Base-by-base conservation (phyloP, 371 early-diverging fungal species). In the Mortierella sp. region DNA sequence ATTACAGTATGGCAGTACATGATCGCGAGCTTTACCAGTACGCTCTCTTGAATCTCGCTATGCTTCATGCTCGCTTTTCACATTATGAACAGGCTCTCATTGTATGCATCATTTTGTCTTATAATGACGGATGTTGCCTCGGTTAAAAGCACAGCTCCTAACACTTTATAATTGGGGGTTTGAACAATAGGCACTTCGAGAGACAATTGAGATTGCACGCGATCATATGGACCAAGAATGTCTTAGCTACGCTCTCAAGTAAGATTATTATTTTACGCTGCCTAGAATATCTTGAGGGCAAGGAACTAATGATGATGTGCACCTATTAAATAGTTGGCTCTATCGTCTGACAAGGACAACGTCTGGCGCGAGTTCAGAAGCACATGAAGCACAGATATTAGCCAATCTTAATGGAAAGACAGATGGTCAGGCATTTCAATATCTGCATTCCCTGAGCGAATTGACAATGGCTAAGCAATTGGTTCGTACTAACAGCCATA, bases 191-290 rank as follows among this genome's bases (percentile, higher is more conserved):
- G 83, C 75, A 13, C 72, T 85, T 7, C 67, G 68, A 12, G 85
- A 84, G 61, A 72, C 84, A 1, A 77, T 85, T 5, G 83, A 76
- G n/a, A 71, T 83, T 23, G 85, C 85, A 9, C 83, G 83, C 26
- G 75, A 83, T 23, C 71, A 79, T 22, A 53, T 66, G 66, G 83
- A 84, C 57, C 75, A 82, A 61, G 83, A 81, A 26, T 84, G 84
- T 34, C 61, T 85, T 2, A 72, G 84, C 35, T 84, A 84, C 58
- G 85, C 85, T 8, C 61, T 78, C n/a, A 84, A 83, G 84, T 83
- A 82, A 26, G 60, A 26, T 26, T 7, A 17, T 6, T 32, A 4
- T 6, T 2, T 3, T 19, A n/a, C 6, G 19, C 19, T 37, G 4
- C 6, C 2, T 6, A 2, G n/a, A 22, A 2, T 17, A 47, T 45